Evolutionary conservation across 2,329 filamentous ascomycete genomes (phyloP).

Genomic region (Tympanopsis confertula): DNA sequence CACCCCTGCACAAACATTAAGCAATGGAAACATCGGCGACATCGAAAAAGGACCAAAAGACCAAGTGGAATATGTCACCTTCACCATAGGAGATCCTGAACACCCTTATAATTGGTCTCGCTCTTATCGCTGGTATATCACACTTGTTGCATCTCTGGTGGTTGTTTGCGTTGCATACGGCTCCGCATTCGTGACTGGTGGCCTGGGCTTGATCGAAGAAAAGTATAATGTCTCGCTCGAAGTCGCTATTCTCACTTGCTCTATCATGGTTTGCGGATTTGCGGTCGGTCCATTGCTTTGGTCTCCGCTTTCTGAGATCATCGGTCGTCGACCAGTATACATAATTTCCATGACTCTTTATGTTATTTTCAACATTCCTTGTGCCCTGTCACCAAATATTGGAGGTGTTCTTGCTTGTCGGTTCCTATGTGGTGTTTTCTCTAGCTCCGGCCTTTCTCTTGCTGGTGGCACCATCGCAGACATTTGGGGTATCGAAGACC

Average conservation of each 20-base stretch:
- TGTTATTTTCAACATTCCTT: slow-evolving; percentile 20
- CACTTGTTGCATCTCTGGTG: not conserved
- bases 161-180: not conserved
- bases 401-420: slow-evolving; percentile 14
- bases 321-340: slow-evolving; percentile 17
- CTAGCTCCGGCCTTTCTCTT: slow-evolving; percentile 13
- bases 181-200: not conserved
- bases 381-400: slow-evolving; percentile 17
- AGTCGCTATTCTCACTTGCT: not conserved
- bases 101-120: not conserved
- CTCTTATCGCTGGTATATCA: not conserved
- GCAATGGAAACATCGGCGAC: not conserved
- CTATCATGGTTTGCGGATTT: slow-evolving; percentile 1
- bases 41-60: slow-evolving; percentile 1
- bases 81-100: not conserved
- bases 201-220: not conserved
- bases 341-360: slow-evolving; percentile 18
- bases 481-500: not conserved
- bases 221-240: slow-evolving; percentile 1
- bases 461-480: slow-evolving; percentile 15
- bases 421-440: slow-evolving; percentile 14
- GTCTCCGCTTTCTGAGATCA: slow-evolving; percentile 16
- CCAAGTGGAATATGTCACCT: slow-evolving; percentile 1
- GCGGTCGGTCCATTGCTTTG: slow-evolving; percentile 13
- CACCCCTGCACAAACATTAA: not conserved